Percentiles rank a stretch among this genome's conserved stretches.
Conservation (phyloP, 371 early-diverging fungal genomes). For the Basidiobolus heterosporus region DNA sequence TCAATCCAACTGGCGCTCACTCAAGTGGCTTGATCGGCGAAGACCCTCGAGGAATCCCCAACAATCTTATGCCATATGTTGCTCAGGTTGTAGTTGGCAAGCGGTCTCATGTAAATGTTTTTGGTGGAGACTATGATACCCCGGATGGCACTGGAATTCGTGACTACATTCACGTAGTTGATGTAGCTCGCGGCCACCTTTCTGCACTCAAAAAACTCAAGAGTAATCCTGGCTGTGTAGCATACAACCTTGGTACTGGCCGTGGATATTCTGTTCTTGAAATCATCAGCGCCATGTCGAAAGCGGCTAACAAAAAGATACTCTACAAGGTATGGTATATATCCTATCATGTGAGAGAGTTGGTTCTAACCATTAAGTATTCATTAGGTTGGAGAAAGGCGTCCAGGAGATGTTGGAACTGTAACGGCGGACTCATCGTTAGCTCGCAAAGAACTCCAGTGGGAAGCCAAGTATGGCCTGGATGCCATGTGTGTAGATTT, state of each 20-base stretch:
- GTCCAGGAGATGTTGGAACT: constrained; percentile 69
- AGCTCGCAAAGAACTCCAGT: constrained; percentile 52
- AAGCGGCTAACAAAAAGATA: constrained; percentile 42
- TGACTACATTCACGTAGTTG: constrained; percentile 83
- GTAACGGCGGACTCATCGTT: constrained; percentile 61
- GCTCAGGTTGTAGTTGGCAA: constrained; percentile 64
- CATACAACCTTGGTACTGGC: constrained; percentile 81
- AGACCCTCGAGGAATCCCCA: constrained; percentile 65
- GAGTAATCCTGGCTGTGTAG: constrained; percentile 28
- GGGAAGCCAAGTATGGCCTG: constrained; percentile 47
- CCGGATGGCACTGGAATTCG: constrained; percentile 83
- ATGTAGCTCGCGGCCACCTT: constrained; percentile 73
- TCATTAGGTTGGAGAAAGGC: constrained; percentile 27
- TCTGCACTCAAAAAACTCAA: constrained; percentile 54
- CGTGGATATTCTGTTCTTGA: constrained; percentile 72
- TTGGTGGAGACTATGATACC: constrained; percentile 71
- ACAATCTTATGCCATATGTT: constrained; percentile 79
- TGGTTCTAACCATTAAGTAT: no score
- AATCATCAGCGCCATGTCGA: constrained; percentile 62
- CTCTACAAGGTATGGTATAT: constrained; percentile 21
- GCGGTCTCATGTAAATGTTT: constrained; percentile 50
- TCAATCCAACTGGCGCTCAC: constrained; percentile 86
- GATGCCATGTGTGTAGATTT: constrained; percentile 77
- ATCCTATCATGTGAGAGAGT: no score
- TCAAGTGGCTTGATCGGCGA: constrained; percentile 75